Evolutionary conservation across 108 stramenopile species (phyloP).

Genomic region (Ochromonas danica): DNA sequence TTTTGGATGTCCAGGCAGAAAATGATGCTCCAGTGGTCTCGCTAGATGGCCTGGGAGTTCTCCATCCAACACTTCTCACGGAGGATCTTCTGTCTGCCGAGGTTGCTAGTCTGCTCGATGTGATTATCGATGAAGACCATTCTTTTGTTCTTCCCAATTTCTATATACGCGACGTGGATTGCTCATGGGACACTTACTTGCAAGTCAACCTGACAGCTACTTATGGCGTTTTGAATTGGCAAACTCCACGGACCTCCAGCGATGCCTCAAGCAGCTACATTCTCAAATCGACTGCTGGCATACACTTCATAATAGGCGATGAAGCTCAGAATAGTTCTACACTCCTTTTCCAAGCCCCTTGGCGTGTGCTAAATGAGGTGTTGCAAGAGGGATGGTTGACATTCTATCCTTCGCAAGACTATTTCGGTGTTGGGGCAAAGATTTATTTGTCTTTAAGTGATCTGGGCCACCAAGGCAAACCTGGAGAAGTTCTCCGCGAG

Average conservation of each 20-base stretch:
- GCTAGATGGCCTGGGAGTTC: not conserved
- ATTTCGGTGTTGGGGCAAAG: not conserved
- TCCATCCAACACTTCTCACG: not conserved
- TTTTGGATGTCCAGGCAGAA: not conserved
- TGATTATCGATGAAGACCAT: not conserved
- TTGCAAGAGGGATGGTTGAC: not conserved
- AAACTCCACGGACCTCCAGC: no score
- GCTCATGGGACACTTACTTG: not conserved
- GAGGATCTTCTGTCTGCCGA: not conserved
- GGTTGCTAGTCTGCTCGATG: not conserved
- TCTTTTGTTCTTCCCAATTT: not conserved
- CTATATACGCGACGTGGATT: not conserved
- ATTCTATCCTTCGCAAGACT: not conserved
- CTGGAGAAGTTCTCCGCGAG: not conserved
- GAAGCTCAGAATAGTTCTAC: no score
- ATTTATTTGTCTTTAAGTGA: not conserved
- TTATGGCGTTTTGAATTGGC: not conserved
- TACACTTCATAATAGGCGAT: no score
- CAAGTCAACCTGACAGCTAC: not conserved
- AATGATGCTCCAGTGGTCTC: constrained; percentile 5
- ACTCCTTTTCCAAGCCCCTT: no score
- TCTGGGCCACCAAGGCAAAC: not conserved
- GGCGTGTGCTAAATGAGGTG: not conserved
- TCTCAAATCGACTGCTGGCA: no score
- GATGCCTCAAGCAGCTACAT: no score